These are phyloP conservation scores for Teratosphaeria zuluensis DNA, from an alignment of 2,329 filamentous ascomycete genomes.

Conservation along the genomic window DNA sequence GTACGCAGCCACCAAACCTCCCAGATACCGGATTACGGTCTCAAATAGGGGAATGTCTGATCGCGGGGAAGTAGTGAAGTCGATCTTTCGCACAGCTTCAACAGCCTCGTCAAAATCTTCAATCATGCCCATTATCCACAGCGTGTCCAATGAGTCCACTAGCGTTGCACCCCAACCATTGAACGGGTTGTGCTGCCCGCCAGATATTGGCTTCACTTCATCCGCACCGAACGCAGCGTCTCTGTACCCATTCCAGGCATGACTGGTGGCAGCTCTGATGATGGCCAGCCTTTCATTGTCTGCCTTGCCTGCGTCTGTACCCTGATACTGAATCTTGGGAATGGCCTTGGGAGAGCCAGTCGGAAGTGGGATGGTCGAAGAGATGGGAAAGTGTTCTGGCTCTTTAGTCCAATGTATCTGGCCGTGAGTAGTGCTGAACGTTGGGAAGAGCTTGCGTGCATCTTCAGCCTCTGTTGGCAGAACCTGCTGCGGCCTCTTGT, in stretches of 20 bases:
- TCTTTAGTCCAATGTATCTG: conserved; percentile 60
- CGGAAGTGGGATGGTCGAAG: conserved; percentile 66
- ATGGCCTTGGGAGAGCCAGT: conserved; percentile 59
- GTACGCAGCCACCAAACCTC: conserved; percentile 75
- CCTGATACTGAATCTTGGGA: conserved; percentile 66
- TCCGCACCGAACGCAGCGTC: conserved; percentile 76
- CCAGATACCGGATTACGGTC: conserved; percentile 83
- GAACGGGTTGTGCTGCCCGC: conserved; percentile 65
- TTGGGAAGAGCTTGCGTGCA: conserved; percentile 1
- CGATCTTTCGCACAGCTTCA: conserved; percentile 59
- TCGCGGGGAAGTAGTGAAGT: conserved; percentile 65
- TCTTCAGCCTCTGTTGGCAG: conserved; percentile 2
- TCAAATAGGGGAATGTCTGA: conserved; percentile 81
- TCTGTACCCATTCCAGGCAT: conserved; percentile 76
- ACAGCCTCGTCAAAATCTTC: conserved; percentile 74
- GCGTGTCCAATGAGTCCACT: conserved; percentile 70
- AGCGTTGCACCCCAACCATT: conserved; percentile 85
- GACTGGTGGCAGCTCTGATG: conserved; percentile 65
- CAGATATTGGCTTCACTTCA: conserved; percentile 66
- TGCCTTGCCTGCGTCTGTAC: conserved; percentile 46
- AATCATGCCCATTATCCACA: conserved; percentile 77
- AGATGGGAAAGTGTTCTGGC: conserved; percentile 60
- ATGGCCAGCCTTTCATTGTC: conserved; percentile 52
- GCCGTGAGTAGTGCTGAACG: background rate
- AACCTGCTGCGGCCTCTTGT: background rate